Evolutionary conservation across 1,284 basidiomycete species (phyloP).

Genomic region (Leucocoprinus gongylophorus): DNA sequence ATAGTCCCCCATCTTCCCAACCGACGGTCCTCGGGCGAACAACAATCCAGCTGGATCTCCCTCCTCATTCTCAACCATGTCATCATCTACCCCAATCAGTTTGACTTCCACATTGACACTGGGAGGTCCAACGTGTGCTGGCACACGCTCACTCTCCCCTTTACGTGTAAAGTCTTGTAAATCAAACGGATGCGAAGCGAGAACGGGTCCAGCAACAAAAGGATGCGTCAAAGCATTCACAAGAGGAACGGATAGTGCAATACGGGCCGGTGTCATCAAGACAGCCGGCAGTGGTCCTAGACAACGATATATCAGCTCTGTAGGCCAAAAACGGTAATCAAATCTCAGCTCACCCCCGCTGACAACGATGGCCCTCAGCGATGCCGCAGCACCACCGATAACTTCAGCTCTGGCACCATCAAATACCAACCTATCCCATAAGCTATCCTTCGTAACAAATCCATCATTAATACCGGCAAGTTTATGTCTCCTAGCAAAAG

Average conservation of each 20-base stretch:
- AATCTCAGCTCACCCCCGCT: slow-evolving; percentile 47
- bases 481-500: slow-evolving; percentile 70
- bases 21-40: slow-evolving; percentile 44
- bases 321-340: slow-evolving; percentile 3
- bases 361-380: slow-evolving; percentile 54
- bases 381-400: slow-evolving; percentile 50
- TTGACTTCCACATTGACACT: slow-evolving; percentile 70
- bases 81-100: slow-evolving; percentile 55
- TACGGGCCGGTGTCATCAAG: slow-evolving; percentile 49
- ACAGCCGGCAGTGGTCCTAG: slow-evolving; percentile 32
- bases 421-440: slow-evolving; percentile 74
- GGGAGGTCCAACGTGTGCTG: slow-evolving; percentile 65
- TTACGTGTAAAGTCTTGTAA: slow-evolving; percentile 52
- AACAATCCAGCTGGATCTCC: slow-evolving; percentile 47
- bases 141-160: slow-evolving; percentile 25
- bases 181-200: slow-evolving; percentile 70
- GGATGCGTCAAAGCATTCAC: slow-evolving; percentile 56
- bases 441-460: slow-evolving; percentile 63
- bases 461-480: slow-evolving; percentile 56
- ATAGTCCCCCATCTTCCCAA: slow-evolving; percentile 41
- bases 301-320: background rate
- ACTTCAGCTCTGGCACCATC: slow-evolving; percentile 54
- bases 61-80: slow-evolving; percentile 53
- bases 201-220: slow-evolving; percentile 56
- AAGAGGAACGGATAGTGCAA: slow-evolving; percentile 65